These are phyloP conservation scores for Talaromyces liani DNA, from an alignment of 495 filamentous ascomycete species.

Conservation along the genomic window DNA sequence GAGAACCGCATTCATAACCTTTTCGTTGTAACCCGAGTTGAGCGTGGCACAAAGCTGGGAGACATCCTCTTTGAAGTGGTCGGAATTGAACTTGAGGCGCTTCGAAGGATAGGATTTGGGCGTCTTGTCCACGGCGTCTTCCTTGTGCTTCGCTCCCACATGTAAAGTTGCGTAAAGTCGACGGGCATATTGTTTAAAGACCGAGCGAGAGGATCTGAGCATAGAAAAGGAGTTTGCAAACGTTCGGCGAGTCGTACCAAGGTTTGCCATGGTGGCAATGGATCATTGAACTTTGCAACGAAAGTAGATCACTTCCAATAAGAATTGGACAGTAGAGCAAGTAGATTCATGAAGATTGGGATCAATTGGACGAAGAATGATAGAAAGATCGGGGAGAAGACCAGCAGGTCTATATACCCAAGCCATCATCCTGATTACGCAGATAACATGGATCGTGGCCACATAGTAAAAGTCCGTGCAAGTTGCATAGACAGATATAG, in stretches of 20 bases:
- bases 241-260: neutral
- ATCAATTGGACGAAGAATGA: neutral
- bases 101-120: neutral
- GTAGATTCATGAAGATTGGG: neutral
- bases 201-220: neutral
- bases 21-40: neutral
- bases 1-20: neutral
- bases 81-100: neutral
- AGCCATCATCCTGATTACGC: neutral
- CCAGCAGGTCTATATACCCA: neutral
- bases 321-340: too few species aligned
- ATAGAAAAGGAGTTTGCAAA: neutral
- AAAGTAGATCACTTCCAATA: too few species aligned
- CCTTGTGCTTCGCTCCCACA: neutral
- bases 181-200: neutral
- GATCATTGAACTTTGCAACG: too few species aligned
- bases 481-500: neutral
- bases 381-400: neutral
- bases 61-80: conserved; percentile 4
- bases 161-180: neutral
- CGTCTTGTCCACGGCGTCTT: neutral
- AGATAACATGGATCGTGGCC: neutral
- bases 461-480: neutral
- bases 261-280: neutral
- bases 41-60: neutral